These are phyloP conservation scores for Acrocalymma vagum DNA, from an alignment of 2,329 filamentous ascomycete genomes.

Conservation along the genomic window DNA sequence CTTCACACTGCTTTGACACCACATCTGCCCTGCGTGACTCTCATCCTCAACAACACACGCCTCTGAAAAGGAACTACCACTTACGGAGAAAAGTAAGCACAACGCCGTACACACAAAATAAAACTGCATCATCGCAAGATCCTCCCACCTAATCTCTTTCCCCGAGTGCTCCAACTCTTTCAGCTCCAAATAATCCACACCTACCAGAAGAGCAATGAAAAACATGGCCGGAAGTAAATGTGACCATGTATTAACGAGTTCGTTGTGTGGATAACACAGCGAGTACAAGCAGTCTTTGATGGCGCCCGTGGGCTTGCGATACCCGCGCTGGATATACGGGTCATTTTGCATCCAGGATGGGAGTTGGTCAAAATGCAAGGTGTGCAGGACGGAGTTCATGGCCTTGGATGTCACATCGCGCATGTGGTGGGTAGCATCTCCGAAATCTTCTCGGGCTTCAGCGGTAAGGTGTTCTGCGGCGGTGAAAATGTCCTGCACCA, in stretches of 20 bases:
- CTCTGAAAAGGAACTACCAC: too few relatives aligned
- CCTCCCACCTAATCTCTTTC: background rate
- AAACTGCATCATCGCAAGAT: background rate
- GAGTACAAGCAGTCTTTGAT: conserved; percentile 3
- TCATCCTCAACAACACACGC: too few relatives aligned
- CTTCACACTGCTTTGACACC: too few relatives aligned
- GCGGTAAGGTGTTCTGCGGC: too few relatives aligned
- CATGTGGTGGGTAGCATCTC: too few relatives aligned
- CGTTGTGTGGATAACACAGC: conserved; percentile 8
- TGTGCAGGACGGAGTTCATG: too few relatives aligned
- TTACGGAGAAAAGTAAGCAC: conserved; percentile 4
- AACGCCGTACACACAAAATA: conserved; percentile 1
- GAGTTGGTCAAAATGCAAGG: conserved; percentile 3
- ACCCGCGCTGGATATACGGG: conserved; percentile 5
- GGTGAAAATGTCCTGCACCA: too few relatives aligned
- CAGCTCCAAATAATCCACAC: background rate
- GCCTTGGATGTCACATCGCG: too few relatives aligned
- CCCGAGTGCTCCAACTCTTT: too few relatives aligned
- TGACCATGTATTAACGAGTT: conserved; percentile 10
- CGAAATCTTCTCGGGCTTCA: too few relatives aligned
- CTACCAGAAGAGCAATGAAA: background rate
- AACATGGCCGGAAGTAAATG: conserved; percentile 5
- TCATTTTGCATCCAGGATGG: conserved; percentile 9
- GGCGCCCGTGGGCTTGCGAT: background rate
- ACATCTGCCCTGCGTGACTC: too few relatives aligned